Percentiles rank a stretch among this genome's conserved stretches.
phyloP scores from a whole-genome alignment of 441 rosid species.

The Mallotus japonicus region DNA sequence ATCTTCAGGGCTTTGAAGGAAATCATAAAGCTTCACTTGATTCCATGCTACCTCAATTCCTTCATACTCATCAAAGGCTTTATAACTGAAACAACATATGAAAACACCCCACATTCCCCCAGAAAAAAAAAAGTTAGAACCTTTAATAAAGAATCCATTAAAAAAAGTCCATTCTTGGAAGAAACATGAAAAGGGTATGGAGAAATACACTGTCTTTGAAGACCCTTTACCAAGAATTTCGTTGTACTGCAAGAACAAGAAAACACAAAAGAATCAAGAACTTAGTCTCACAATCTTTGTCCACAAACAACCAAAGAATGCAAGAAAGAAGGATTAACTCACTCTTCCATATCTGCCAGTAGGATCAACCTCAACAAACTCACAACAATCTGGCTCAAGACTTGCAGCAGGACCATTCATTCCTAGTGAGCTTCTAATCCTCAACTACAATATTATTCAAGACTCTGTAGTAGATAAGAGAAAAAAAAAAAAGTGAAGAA shows the following conservation, averaged over 20 bases:
- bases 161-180: constrained; percentile 15
- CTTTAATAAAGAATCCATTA: constrained; percentile 6
- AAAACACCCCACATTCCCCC: constrained; percentile 11
- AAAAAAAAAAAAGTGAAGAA: constrained; percentile 2
- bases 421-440: constrained; percentile 12
- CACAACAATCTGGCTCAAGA: constrained; percentile 41
- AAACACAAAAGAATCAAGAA: constrained; percentile 8
- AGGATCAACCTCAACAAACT: constrained; percentile 94
- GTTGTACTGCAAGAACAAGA: constrained; percentile 57
- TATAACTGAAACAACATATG: constrained; percentile 54
- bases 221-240: constrained; percentile 94
- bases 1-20: constrained; percentile 80
- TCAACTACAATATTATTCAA: background rate
- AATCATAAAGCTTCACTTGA: constrained; percentile 88
- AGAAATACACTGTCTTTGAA: constrained; percentile 77
- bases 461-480: background rate
- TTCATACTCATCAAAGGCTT: constrained; percentile 89
- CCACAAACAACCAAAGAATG: constrained; percentile 9
- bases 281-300: background rate
- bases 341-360: constrained; percentile 98
- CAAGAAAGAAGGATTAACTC: constrained; percentile 27
- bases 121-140: background rate
- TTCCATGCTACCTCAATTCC: constrained; percentile 99
- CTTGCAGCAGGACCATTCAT: constrained; percentile 36
- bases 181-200: constrained; percentile 20